Conservation (phyloP, 2,329 filamentous ascomycete species). For the Pyricularia sp. region DNA sequence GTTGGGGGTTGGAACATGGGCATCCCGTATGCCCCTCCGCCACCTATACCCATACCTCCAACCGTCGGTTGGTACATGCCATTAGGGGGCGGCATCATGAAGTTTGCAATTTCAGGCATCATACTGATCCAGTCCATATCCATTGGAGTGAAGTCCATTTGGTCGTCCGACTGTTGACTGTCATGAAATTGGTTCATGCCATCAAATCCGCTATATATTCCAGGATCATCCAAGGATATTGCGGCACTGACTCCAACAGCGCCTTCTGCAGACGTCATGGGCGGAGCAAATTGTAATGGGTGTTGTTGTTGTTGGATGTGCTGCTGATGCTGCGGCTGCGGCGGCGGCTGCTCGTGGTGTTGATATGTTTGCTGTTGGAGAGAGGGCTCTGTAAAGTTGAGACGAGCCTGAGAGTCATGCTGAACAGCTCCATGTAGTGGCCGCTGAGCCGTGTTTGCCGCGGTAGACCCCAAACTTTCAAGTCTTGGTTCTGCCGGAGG, state of each 20-base stretch:
- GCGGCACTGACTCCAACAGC: background rate
- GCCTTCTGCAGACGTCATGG: background rate
- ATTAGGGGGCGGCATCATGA: background rate
- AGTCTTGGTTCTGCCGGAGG: conserved; percentile 5
- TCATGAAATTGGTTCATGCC: conserved; percentile 22
- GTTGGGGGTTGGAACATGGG: background rate
- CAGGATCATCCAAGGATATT: conserved; percentile 14
- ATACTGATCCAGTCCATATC: conserved; percentile 41
- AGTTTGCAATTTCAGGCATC: conserved; percentile 24
- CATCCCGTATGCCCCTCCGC: background rate
- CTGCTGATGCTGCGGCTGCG: conserved; percentile 4
- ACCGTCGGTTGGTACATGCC: background rate
- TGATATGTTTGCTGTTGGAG: conserved; percentile 8
- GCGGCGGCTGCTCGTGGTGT: background rate
- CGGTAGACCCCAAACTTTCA: conserved; percentile 10
- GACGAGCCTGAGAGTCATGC: conserved; percentile 27
- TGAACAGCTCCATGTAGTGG: conserved; percentile 14
- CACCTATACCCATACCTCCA: conserved; percentile 1
- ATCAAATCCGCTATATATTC: conserved; percentile 16
- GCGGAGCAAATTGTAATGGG: background rate
- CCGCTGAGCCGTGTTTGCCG: conserved; percentile 17
- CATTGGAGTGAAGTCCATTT: conserved; percentile 18
- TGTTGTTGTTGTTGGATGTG: conserved; percentile 4
- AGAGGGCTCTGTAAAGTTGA: conserved; percentile 38
- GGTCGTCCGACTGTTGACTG: conserved; percentile 12